A percentile compares a stretch with the other conserved stretches of the same genome.
Conservation (phyloP, 805 yeast species). For the Ogataea kodamae region DNA sequence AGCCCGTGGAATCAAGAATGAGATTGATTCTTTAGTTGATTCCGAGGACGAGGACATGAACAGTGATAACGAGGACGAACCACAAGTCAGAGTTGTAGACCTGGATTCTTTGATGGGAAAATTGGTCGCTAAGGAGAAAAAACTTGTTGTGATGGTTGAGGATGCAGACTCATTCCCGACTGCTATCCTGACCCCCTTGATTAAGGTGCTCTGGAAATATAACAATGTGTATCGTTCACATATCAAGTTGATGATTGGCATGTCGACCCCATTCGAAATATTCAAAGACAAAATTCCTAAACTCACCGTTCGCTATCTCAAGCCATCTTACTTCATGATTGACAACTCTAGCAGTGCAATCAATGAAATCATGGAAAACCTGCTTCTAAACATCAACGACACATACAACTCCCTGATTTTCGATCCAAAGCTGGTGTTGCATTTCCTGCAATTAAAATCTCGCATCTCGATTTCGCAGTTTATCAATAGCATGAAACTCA, state of each 20-base stretch:
- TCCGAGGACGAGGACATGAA: constrained; percentile 10
- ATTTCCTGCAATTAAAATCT: constrained; percentile 26
- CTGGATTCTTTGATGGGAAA: constrained; percentile 18
- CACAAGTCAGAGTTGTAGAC: constrained; percentile 9
- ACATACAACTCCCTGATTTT: constrained; percentile 33
- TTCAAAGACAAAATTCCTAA: constrained; percentile 34
- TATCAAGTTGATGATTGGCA: constrained; percentile 30
- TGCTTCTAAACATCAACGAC: constrained; percentile 31
- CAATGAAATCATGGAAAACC: constrained; percentile 30
- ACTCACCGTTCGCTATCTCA: constrained; percentile 21
- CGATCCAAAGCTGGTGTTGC: constrained; percentile 29
- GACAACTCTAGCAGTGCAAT: constrained; percentile 33
- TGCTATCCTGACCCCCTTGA: constrained; percentile 21
- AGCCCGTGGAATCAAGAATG: constrained; percentile 4
- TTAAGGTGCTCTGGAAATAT: constrained; percentile 25
- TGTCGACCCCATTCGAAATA: constrained; percentile 34
- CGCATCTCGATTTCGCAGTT: constrained; percentile 30
- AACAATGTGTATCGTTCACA: constrained; percentile 13
- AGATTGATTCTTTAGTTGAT: constrained; percentile 8
- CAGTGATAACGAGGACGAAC: constrained; percentile 12
- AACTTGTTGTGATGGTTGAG: constrained; percentile 30
- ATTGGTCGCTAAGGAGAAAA: constrained; percentile 11
- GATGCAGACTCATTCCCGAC: constrained; percentile 36
- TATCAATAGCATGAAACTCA: constrained; percentile 29
- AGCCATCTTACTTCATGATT: constrained; percentile 26